Evolutionary conservation across 1,284 basidiomycete genomes (phyloP), one percentile per base, ranked within the genome.

Genomic region (Naganishia liquefaciens): DNA sequence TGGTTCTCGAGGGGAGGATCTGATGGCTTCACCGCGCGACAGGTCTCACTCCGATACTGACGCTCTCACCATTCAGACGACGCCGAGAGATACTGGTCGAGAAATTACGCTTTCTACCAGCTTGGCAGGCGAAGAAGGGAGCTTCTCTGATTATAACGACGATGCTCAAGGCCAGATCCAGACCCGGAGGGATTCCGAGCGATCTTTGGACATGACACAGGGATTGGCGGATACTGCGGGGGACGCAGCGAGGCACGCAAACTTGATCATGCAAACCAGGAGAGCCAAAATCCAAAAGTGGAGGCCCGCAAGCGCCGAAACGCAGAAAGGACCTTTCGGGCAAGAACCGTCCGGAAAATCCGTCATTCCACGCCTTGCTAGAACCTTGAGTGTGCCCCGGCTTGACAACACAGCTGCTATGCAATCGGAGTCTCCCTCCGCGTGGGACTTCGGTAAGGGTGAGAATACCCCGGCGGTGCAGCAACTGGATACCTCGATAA

Each of bases 241-340:
- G 0, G 82, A 83, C 69, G 83, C 83, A 43, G 82, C 77, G 0
- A 74, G 74, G 66, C 77, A 82, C 64, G 82, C 82, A 0, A 80
- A 79, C 65, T 81, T 83, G 76, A 83, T 84, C 69, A 76, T 84
- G 68, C 81, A 83, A 67, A 81, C 79, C 58, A 75, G 83, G 25
- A 80, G 80, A 39, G 83, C 82, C 37, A 84, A 84, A 69, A 75
- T 84, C 68, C 81, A 82, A 61, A 78, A 82, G 57, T 84, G 83
- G 83, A 74, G 78, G 65, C 72, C 75, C 17, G 52, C 65, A 2
- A 74, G 71, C 51, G 67, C 72, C 0, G 64, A 58, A 39, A 60
- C 23, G 10, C 55, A 65, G 23, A 28, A 25, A 25, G 37, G 39
- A 23, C 30, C 28, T 5, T 46, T 60, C 23, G 50, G 40, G 13